A percentile compares a stretch with the other conserved stretches of the same genome.
Conservation (phyloP, 2,329 filamentous ascomycete genomes). For the Calonectria ilicicola region DNA sequence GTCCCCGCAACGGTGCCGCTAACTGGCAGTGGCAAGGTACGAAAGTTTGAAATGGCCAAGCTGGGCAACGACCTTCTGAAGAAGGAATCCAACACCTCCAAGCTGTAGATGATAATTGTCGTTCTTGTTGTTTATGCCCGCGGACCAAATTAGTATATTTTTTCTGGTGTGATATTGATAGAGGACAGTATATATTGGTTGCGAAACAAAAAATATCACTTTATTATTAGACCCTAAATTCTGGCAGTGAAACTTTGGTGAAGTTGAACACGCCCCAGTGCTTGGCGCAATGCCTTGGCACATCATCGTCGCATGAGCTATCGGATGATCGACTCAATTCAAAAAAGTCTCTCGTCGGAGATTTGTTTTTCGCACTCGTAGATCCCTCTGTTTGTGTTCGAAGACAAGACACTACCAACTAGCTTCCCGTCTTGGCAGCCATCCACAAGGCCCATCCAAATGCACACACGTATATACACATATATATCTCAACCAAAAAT, state of each 20-base stretch:
- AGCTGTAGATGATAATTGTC: constrained; percentile 50
- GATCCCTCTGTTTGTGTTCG: background rate
- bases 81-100: constrained; percentile 58
- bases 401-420: background rate
- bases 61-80: constrained; percentile 66
- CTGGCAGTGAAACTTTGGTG: background rate
- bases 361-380: background rate
- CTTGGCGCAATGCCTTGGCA: background rate
- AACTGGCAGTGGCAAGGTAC: constrained; percentile 79
- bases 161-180: constrained; percentile 1
- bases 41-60: constrained; percentile 73
- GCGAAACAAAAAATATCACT: background rate
- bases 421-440: background rate
- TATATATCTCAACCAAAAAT: background rate
- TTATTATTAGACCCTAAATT: background rate
- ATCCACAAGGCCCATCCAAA: background rate
- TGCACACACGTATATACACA: background rate
- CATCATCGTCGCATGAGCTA: background rate
- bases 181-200: constrained; percentile 1
- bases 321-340: background rate
- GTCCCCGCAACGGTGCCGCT: constrained; percentile 69
- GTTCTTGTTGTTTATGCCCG: background rate
- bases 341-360: background rate
- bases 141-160: background rate
- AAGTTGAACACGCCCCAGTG: background rate